Evolutionary conservation across 176 grass and related monocot genomes (phyloP), one percentile per base, ranked within the genome.

Genomic region (Cenchrus purpureus): DNA sequence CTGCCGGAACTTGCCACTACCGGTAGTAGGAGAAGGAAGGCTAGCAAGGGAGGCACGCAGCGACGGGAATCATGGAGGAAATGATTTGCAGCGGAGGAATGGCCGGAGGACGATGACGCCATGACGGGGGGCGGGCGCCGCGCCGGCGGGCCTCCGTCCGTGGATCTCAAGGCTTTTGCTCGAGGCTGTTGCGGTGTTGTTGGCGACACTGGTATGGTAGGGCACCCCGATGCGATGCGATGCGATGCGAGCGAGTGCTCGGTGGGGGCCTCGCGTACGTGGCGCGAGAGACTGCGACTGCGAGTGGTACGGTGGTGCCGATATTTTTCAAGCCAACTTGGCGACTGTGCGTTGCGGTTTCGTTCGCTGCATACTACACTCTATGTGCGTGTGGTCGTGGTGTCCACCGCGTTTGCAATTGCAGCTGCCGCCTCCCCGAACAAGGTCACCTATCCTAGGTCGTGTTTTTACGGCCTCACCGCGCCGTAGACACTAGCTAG

Each of bases 61-160:
- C 16, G 7, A 86, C 7, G 74, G 74, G 82, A 76, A 85, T 81
- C 22, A 83, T 87, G 67, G 74, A 32, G 28, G 79, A 2, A 83
- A 87, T 87, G 79, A 74, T 86, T 73, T 6, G 73, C 51, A 53
- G 74, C 11, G 49, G 71, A 58, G 37, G 54, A 43, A 78, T 55
- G 78, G 79, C 48, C 63, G 62, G 71, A 49, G 6, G 46, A 8
- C 44, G 65, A 44, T 5, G 28, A 7, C 8, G 44, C 5, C 5
- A 11, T 10, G 53, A 5, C 52, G 54, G 54, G 54, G 54, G 19
- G 87, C 74, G 31, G 31, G 31, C 31, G 31, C 31, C 31, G 31
- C 31, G 31, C 31, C 31, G 31, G 31, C 31, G 31, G 31, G 31
- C 31, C 31, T 32, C 31, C 31, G 31, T 2, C 76, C 84, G 56